phyloP scores from a whole-genome alignment of 305 asterid genomes.

The Fraxinus platypoda region DNA sequence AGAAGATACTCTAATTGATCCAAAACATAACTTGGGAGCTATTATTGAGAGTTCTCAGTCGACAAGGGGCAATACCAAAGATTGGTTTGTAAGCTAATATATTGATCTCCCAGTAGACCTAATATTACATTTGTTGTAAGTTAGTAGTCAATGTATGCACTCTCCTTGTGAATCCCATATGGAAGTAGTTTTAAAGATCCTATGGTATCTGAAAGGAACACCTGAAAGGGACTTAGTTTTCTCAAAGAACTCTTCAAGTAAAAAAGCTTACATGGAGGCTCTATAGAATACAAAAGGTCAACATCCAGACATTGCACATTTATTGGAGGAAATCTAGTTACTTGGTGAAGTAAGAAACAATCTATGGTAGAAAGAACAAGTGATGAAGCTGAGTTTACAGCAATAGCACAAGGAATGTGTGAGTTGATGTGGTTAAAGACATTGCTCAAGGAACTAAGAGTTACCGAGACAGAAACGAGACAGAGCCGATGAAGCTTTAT shows the following conservation, averaged over 20 bases:
- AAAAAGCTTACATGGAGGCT: background rate
- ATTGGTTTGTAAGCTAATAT: background rate
- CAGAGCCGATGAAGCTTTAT: background rate
- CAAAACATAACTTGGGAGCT: background rate
- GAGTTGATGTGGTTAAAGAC: background rate
- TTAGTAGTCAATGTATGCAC: background rate
- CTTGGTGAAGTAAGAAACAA: background rate
- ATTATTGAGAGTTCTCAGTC: background rate
- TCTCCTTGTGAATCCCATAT: background rate
- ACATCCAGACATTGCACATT: background rate
- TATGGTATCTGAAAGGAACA: background rate
- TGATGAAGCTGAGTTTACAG: background rate
- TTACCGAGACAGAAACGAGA: background rate
- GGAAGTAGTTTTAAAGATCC: background rate
- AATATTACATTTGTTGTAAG: background rate
- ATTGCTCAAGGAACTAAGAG: background rate
- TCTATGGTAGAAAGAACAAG: background rate
- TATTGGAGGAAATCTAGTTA: background rate
- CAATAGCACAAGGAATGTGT: background rate
- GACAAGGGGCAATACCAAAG: background rate
- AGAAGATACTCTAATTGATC: background rate
- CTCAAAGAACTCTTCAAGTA: background rate
- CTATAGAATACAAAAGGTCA: background rate
- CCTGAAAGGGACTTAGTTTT: background rate
- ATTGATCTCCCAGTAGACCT: background rate